Evolutionary conservation across 805 yeast species (phyloP), one percentile per base, ranked within the genome.

Genomic region (Pichia thaimueangensis): DNA sequence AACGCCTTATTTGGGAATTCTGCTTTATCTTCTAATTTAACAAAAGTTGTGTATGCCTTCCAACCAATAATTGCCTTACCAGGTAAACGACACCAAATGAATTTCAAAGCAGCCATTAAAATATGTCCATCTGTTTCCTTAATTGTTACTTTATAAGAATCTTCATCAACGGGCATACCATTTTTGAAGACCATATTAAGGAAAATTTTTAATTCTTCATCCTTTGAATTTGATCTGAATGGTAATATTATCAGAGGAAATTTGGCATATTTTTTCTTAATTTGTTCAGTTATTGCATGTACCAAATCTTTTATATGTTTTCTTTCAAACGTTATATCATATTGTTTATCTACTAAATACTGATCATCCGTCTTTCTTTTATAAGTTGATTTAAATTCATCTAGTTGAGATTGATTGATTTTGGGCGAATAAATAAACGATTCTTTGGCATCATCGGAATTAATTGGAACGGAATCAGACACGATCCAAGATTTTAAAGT

Each of bases 31-130:
- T 87, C 95, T 38, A 74, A 65, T 19, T 73, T 67, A 50, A 73
- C 80, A 58, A 82, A 88, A 43, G 80, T 76, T 21, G 78, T 67
- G 59, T 88, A 88, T 0, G 86, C 78, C 42, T 80, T 82, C 95
- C 95, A 87, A 0, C 95, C 93, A 34, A 88, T 78, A 24, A 88
- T 71, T 50, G 88, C 86, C 47, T 76, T 74, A 43, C 80, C 82
- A 8, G 91, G 91, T 17, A 89, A 62, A 45, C 97, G 69, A 47
- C 89, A 76, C 97, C 97, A 88, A 35, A 86, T 68, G 63, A 85
- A 88, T 57, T 86, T 87, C 45, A 88, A 66, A 1, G 82, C 82
- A 43, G 86, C 74, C 29, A 84, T 77, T 31, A 88, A 63, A 1
- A 89, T 82, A 58, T 75, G 80, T 43, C 78, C 86, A 50, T 85